phyloP scores from a whole-genome alignment of 371 early-diverging fungal genomes.

The Rhizopus sp. region DNA sequence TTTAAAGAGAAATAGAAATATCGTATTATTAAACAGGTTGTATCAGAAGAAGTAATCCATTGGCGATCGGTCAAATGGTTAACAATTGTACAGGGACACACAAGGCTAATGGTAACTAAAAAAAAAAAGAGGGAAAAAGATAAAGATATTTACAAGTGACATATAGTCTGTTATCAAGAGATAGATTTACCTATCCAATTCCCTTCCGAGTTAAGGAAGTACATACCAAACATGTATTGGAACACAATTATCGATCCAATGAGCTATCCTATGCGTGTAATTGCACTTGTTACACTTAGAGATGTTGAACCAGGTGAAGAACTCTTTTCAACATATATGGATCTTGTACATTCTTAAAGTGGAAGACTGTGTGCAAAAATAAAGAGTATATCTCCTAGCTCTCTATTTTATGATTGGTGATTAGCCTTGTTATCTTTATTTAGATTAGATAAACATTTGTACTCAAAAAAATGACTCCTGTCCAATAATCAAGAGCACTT shows the following conservation, averaged over 20 bases:
- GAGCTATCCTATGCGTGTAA: conserved; percentile 29
- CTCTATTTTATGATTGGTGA: too few relatives aligned
- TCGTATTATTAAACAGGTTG: background rate
- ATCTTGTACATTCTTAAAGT: conserved; percentile 20
- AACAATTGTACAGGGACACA: conserved; percentile 45
- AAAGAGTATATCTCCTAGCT: too few relatives aligned
- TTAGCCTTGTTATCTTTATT: too few relatives aligned
- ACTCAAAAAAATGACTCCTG: too few relatives aligned
- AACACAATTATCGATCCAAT: conserved; percentile 21
- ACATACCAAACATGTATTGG: conserved; percentile 55
- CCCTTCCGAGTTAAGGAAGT: conserved; percentile 45
- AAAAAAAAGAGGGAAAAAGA: too few relatives aligned
- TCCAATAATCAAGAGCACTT: too few relatives aligned
- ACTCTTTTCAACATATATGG: conserved; percentile 59
- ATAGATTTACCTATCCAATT: conserved; percentile 45
- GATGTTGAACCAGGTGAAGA: conserved; percentile 46
- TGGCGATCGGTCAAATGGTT: conserved; percentile 59
- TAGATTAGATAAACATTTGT: too few relatives aligned
- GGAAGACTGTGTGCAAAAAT: too few relatives aligned
- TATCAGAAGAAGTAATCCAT: conserved; percentile 38
- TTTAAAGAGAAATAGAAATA: conserved; percentile 5
- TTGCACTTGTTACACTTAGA: conserved; percentile 46
- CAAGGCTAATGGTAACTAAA: conserved; percentile 47
- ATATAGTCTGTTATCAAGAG: conserved; percentile 56
- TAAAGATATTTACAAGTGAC: background rate